phyloP scores from a whole-genome alignment of 2,329 filamentous ascomycete species.

The Penicillium sp. region DNA sequence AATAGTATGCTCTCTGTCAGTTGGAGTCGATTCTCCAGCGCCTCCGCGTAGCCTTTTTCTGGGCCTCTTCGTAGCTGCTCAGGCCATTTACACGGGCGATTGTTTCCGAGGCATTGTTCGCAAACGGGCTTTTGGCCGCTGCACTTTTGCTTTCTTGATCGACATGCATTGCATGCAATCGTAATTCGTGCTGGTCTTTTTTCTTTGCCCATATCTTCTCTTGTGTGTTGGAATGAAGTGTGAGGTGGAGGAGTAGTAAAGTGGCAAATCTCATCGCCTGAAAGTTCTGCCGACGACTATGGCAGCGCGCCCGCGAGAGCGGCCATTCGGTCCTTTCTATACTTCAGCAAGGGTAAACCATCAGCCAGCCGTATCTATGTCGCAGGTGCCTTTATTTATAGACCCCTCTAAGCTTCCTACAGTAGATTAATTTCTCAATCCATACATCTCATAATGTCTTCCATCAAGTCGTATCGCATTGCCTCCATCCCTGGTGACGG shows the following conservation, averaged over 20 bases:
- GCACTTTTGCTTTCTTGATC: slow-evolving; percentile 42
- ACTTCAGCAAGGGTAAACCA: slow-evolving; percentile 5
- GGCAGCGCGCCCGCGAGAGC: neutral
- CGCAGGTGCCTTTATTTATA: neutral
- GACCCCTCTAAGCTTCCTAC: neutral
- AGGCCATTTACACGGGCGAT: slow-evolving; percentile 40
- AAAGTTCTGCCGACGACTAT: slow-evolving; percentile 20
- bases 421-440: neutral
- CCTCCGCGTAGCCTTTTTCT: slow-evolving; percentile 50
- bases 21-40: slow-evolving; percentile 45
- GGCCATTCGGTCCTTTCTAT: neutral
- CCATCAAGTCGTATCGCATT: slow-evolving; percentile 47
- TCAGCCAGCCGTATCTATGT: slow-evolving; percentile 5
- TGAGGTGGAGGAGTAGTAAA: neutral
- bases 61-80: slow-evolving; percentile 45
- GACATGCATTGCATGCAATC: slow-evolving; percentile 44
- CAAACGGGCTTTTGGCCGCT: slow-evolving; percentile 42
- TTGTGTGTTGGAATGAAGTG: neutral
- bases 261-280: slow-evolving; percentile 15
- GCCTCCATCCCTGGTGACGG: slow-evolving; percentile 65
- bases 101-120: slow-evolving; percentile 36
- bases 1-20: slow-evolving; percentile 46
- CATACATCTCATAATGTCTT: slow-evolving; percentile 4
- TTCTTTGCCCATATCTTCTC: slow-evolving; percentile 13
- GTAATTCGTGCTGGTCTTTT: slow-evolving; percentile 40